Conservation (phyloP, 352 stramenopile genomes). For the Globisporangium alternatum region DNA sequence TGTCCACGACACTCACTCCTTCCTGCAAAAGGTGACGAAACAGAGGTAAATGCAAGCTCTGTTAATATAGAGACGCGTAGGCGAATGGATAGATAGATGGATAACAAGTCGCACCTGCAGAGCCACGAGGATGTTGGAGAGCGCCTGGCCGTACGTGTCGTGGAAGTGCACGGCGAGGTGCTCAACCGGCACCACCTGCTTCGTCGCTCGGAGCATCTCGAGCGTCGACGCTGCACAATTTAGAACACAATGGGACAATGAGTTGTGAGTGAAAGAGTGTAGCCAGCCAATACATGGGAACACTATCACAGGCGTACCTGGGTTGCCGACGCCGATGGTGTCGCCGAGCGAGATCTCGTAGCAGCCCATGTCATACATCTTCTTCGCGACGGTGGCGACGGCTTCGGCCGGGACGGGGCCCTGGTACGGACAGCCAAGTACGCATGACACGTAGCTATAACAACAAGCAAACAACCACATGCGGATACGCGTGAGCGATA, state of each 20-base stretch:
- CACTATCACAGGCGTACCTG: slow-evolving; percentile 28
- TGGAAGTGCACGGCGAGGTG: slow-evolving; percentile 96
- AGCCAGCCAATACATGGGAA: background rate
- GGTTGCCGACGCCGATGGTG: slow-evolving; percentile 92
- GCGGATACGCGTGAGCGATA: background rate
- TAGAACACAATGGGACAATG: background rate
- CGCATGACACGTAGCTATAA: slow-evolving; percentile 93
- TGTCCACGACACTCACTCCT: slow-evolving; percentile 93
- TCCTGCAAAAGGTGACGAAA: slow-evolving; percentile 44
- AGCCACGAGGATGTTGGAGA: slow-evolving; percentile 94
- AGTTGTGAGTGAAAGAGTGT: background rate
- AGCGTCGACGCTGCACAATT: slow-evolving; percentile 58
- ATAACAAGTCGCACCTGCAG: slow-evolving; percentile 50
- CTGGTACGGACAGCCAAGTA: slow-evolving; percentile 97
- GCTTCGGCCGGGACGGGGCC: slow-evolving; percentile 75
- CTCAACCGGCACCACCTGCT: slow-evolving; percentile 78
- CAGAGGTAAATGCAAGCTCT: background rate
- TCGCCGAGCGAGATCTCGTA: slow-evolving; percentile 95
- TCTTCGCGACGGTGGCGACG: slow-evolving; percentile 83
- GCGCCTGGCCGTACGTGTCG: slow-evolving; percentile 96
- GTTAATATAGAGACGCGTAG: background rate
- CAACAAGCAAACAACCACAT: background rate
- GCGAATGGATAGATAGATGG: background rate
- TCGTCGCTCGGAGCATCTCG: slow-evolving; percentile 75
- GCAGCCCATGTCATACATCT: slow-evolving; percentile 92